Evolutionary conservation across 2,329 filamentous ascomycete species (phyloP).

Genomic region (Cytospora piceicola): DNA sequence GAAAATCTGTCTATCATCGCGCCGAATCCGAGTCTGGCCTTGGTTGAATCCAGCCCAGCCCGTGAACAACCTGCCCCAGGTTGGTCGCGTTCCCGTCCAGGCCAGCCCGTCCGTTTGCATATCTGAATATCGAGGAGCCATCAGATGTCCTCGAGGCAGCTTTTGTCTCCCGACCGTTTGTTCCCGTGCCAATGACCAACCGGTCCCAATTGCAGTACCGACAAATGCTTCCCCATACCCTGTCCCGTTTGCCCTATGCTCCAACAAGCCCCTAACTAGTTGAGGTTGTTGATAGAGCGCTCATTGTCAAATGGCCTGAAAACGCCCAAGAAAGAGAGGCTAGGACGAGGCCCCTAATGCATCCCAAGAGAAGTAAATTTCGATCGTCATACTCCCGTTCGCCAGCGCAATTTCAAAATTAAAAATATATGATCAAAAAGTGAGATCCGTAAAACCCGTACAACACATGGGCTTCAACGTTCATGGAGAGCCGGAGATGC

Average conservation of each 20-base stretch:
- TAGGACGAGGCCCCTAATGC: not conserved
- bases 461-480: not conserved
- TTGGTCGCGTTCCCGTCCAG: conserved; percentile 24
- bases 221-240: conserved; percentile 11
- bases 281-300: not conserved
- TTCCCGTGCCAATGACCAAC: conserved; percentile 7
- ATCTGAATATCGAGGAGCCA: conserved; percentile 2
- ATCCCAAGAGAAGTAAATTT: conserved; percentile 12
- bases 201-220: conserved; percentile 4
- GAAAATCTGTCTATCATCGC: conserved; percentile 15
- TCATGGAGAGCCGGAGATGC: not conserved
- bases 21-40: conserved; percentile 4
- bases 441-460: conserved; percentile 4
- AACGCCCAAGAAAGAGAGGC: conserved; percentile 12
- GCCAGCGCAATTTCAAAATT: conserved; percentile 24
- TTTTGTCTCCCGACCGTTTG: conserved; percentile 7
- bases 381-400: conserved; percentile 13
- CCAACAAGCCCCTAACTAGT: not conserved
- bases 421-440: conserved; percentile 29
- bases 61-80: conserved; percentile 13
- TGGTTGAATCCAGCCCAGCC: conserved; percentile 1
- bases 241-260: conserved; percentile 12
- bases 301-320: not conserved
- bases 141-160: conserved; percentile 11
- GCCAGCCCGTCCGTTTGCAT: conserved; percentile 27